A percentile compares a stretch with the other conserved stretches of the same genome.
Conservation (phyloP, 2,329 filamentous ascomycete species). For the Fusarium sp. region DNA sequence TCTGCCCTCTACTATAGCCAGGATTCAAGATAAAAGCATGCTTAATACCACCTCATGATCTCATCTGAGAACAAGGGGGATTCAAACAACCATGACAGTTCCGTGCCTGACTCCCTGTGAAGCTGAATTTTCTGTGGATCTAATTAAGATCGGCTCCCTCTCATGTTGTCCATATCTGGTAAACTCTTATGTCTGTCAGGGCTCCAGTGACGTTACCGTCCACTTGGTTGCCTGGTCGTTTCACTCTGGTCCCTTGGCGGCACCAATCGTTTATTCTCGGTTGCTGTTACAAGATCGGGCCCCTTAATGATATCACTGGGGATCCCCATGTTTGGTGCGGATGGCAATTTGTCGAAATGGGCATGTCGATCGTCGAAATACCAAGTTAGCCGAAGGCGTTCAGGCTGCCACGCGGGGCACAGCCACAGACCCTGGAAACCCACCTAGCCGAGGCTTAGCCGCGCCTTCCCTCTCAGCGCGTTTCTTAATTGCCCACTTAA, state of each 20-base stretch:
- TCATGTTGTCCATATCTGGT: slow-evolving; percentile 16
- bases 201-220: slow-evolving; percentile 34
- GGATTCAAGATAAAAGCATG: slow-evolving; percentile 41
- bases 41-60: slow-evolving; percentile 31
- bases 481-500: slow-evolving; percentile 31
- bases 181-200: slow-evolving; percentile 6
- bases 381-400: slow-evolving; percentile 29
- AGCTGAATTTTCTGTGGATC: slow-evolving; percentile 7
- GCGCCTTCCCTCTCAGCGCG: slow-evolving; percentile 5
- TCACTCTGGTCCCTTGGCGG: slow-evolving; percentile 5
- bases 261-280: slow-evolving; percentile 14
- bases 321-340: slow-evolving; percentile 31
- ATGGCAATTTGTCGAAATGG: slow-evolving; percentile 33
- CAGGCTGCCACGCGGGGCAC: not conserved
- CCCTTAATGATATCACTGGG: slow-evolving; percentile 32
- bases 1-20: slow-evolving; percentile 29
- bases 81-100: slow-evolving; percentile 9
- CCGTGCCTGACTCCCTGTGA: not conserved
- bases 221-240: not conserved
- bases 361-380: slow-evolving; percentile 20
- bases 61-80: slow-evolving; percentile 16
- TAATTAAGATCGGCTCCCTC: slow-evolving; percentile 32
- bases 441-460: slow-evolving; percentile 27
- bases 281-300: slow-evolving; percentile 5
- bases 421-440: slow-evolving; percentile 28